These are phyloP conservation scores for Hymenoscyphus linearis DNA, from an alignment of 2,329 filamentous ascomycete species.

Conservation along the genomic window DNA sequence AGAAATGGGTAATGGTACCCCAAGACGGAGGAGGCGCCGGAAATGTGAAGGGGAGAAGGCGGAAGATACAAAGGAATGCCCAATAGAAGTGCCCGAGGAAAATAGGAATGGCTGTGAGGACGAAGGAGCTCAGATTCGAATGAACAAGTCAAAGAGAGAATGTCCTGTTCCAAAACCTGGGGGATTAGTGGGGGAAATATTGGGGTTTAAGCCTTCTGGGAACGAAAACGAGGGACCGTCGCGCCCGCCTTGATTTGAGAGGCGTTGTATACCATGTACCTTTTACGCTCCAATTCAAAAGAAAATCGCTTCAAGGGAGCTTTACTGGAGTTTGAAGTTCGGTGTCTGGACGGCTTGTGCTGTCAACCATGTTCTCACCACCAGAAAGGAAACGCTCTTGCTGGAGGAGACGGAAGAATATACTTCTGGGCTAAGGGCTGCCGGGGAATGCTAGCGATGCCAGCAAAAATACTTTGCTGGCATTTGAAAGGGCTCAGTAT, in stretches of 20 bases:
- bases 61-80: slow-evolving; percentile 20
- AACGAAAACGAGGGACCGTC: slow-evolving; percentile 20
- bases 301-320: background rate
- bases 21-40: slow-evolving; percentile 39
- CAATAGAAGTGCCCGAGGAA: slow-evolving; percentile 7
- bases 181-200: slow-evolving; percentile 71
- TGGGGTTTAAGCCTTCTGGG: slow-evolving; percentile 28
- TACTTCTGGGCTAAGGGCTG: no score
- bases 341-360: background rate
- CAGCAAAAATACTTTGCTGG: no score
- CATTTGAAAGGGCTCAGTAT: no score
- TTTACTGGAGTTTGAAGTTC: background rate
- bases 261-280: background rate
- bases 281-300: background rate
- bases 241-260: background rate
- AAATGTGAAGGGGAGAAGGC: slow-evolving; percentile 35
- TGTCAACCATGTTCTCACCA: background rate
- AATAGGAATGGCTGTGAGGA: slow-evolving; percentile 29
- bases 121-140: slow-evolving; percentile 39
- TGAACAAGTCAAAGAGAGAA: slow-evolving; percentile 54
- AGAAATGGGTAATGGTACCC: slow-evolving; percentile 29
- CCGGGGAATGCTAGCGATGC: no score
- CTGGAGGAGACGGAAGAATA: background rate
- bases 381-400: background rate
- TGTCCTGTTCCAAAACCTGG: slow-evolving; percentile 91